Evolutionary conservation across 805 yeast genomes (phyloP).

Genomic region (Suhomyces sp.): DNA sequence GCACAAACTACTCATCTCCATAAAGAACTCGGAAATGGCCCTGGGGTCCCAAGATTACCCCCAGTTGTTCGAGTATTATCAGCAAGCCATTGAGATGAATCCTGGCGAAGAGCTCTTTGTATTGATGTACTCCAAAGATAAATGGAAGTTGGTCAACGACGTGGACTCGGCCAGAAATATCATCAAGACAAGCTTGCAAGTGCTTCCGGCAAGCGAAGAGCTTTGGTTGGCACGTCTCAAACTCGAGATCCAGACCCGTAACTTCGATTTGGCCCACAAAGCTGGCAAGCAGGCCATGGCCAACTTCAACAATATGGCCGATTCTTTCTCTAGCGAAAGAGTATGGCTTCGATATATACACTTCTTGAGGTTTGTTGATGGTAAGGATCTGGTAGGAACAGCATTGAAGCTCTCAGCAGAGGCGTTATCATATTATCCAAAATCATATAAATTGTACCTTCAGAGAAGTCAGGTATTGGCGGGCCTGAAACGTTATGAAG

Average conservation of each 20-base stretch:
- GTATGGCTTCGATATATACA: slow-evolving; percentile 63
- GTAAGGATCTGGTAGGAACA: too few species aligned
- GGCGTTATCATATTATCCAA: slow-evolving; percentile 51
- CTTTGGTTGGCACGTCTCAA: slow-evolving; percentile 74
- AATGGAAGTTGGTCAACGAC: slow-evolving; percentile 51
- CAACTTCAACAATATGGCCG: slow-evolving; percentile 7
- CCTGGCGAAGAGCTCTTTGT: slow-evolving; percentile 52
- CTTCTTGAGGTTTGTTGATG: slow-evolving; percentile 40
- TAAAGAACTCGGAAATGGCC: slow-evolving; percentile 16
- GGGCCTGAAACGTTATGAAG: slow-evolving; percentile 22
- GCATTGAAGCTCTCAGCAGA: neutral
- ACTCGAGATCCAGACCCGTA: slow-evolving; percentile 47
- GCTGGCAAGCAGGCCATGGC: slow-evolving; percentile 37
- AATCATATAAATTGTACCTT: slow-evolving; percentile 51
- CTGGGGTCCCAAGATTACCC: slow-evolving; percentile 12
- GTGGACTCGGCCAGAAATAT: slow-evolving; percentile 51
- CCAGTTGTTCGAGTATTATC: slow-evolving; percentile 40
- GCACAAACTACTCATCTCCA: slow-evolving; percentile 42
- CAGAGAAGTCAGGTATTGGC: slow-evolving; percentile 58
- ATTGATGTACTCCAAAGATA: slow-evolving; percentile 71
- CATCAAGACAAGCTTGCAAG: slow-evolving; percentile 45
- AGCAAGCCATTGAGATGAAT: slow-evolving; percentile 49
- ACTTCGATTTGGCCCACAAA: slow-evolving; percentile 39
- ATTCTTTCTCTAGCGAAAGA: slow-evolving; percentile 34
- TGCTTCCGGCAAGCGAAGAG: slow-evolving; percentile 47